Base-by-base conservation (phyloP, 78 protist genomes). In the Pelomyxa schiedti region DNA sequence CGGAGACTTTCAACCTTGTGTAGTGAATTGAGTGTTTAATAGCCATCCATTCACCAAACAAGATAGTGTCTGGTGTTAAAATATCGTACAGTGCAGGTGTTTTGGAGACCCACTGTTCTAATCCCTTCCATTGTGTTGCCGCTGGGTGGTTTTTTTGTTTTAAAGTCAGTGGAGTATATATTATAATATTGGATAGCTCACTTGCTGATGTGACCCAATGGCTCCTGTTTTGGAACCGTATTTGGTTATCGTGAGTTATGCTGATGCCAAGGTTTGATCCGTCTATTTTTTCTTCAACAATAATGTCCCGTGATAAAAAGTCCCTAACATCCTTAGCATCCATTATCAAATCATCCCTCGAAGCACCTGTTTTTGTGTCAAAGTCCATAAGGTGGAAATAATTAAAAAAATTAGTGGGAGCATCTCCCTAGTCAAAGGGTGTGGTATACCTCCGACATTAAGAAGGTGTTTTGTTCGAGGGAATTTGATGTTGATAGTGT, bases 211-310 rank as follows among this genome's bases (percentile, higher is more conserved):
- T 53, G 66, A 78, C 83, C 4, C 40, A 78, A 74, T 78, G 83
- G 9, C 74, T 30, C 0, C 83, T 72, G 42, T 78, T 78, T 53
- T 78, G 83, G 6, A 29, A 6, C 8, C 9, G 77, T 4, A 78
- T 1, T 6, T n/a, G 39, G 0, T 67, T 32, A 3, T 41, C 63
- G 3, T 40, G 28, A n/a, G 1, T 67, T 16, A 43, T 1, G n/a
- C 40, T 32, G 43, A 78, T 1, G 28, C 83, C 83, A 37, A 78
- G 70, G 26, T 78, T 78, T 0, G 83, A 76, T 30, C 83, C 83
- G 39, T 78, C 83, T 5, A 78, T 70, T 64, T 78, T 78, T 65
- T 78, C 83, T 53, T 78, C 72, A 1, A 35, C 65, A 2, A 32
- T 1, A 24, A 76, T 53, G 6, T 1, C 8, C 29, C 58, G 40